A percentile compares a stretch with the other conserved stretches of the same genome.
These are phyloP conservation scores for Helichrysum umbraculigerum DNA, from an alignment of 129 eudicot genomes.

Conservation along the genomic window DNA sequence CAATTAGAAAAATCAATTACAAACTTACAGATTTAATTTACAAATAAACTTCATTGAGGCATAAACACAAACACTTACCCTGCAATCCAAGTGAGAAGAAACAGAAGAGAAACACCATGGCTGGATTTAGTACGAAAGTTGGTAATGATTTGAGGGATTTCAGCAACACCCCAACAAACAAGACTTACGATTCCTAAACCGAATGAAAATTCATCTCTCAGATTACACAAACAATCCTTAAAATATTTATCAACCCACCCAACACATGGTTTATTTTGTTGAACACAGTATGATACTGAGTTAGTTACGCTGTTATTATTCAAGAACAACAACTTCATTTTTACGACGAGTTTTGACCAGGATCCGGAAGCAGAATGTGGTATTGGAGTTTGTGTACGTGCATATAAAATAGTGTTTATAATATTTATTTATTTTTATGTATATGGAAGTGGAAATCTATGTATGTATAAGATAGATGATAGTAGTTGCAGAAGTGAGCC, in stretches of 20 bases:
- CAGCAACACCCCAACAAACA: constrained; percentile 91
- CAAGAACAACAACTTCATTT: constrained; percentile 33
- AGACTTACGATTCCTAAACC: constrained; percentile 72
- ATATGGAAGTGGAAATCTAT: constrained; percentile 14
- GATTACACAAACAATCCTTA: constrained; percentile 78
- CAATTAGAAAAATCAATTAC: constrained; percentile 1
- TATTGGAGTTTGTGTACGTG: constrained; percentile 30
- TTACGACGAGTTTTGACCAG: constrained; percentile 14
- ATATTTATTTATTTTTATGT: neutral
- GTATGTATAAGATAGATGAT: constrained; percentile 23
- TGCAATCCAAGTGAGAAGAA: constrained; percentile 82
- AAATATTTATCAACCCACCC: constrained; percentile 80
- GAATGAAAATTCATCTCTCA: constrained; percentile 69
- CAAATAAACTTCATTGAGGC: constrained; percentile 10
- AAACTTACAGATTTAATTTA: neutral
- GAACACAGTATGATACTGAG: constrained; percentile 59
- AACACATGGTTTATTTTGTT: constrained; percentile 65
- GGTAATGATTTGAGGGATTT: constrained; percentile 95
- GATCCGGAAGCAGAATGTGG: constrained; percentile 24
- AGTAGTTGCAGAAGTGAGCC: constrained; percentile 26
- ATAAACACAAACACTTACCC: constrained; percentile 52
- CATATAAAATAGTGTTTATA: neutral
- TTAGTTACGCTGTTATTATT: constrained; percentile 10
- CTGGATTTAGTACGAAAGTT: constrained; percentile 87
- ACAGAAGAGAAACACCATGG: constrained; percentile 86